These are phyloP conservation scores for Cryptosporidium xiaoi DNA, from an alignment of 169 alveolate genomes.

Conservation along the genomic window DNA sequence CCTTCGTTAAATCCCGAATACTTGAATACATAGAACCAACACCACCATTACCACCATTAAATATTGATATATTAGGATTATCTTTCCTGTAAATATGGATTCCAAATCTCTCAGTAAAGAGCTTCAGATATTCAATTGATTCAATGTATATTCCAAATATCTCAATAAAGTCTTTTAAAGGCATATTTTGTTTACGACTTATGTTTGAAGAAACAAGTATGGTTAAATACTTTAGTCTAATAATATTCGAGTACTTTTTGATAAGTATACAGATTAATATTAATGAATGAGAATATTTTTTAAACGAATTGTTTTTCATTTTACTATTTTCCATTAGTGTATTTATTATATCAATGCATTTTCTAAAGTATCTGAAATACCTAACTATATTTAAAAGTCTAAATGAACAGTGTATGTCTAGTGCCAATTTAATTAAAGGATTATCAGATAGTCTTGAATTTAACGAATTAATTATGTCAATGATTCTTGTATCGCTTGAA, in stretches of 20 bases:
- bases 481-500: constrained; percentile 77
- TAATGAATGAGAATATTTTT: constrained; percentile 23
- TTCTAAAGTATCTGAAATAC: constrained; percentile 52
- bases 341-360: constrained; percentile 9
- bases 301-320: neutral
- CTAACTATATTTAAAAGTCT: constrained; percentile 47
- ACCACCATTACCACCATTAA: neutral
- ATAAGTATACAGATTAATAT: constrained; percentile 35
- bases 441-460: constrained; percentile 66
- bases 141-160: constrained; percentile 62
- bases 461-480: constrained; percentile 80
- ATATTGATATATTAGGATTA: neutral
- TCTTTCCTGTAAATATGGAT: constrained; percentile 30
- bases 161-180: constrained; percentile 39
- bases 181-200: constrained; percentile 30
- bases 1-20: no score
- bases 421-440: constrained; percentile 74
- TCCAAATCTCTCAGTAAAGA: constrained; percentile 47
- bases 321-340: neutral
- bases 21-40: no score
- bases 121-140: constrained; percentile 18
- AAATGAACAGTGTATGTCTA: constrained; percentile 55
- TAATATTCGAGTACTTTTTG: constrained; percentile 59
- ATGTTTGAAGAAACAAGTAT: constrained; percentile 39
- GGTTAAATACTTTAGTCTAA: constrained; percentile 41